Evolutionary conservation across 2,329 filamentous ascomycete species (phyloP).

Genomic region (Lomentospora prolificans): DNA sequence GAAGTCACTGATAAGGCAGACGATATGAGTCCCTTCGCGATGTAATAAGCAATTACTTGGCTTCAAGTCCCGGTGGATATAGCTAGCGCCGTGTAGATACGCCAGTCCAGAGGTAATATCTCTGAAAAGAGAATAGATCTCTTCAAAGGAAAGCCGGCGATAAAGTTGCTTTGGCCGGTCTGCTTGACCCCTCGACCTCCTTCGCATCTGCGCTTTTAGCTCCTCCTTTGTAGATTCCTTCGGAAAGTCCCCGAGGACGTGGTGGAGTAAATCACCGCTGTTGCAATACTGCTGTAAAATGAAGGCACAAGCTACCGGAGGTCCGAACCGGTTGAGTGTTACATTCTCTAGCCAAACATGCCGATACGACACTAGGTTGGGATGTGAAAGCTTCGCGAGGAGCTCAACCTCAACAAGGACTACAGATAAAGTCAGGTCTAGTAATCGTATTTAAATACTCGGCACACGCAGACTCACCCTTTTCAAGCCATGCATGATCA

Average conservation of each 20-base stretch:
- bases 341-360: constrained; percentile 96
- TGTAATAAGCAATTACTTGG: constrained; percentile 92
- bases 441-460: neutral
- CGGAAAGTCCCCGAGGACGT: constrained; percentile 62
- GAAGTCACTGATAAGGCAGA: constrained; percentile 92
- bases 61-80: constrained; percentile 93
- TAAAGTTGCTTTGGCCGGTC: constrained; percentile 50
- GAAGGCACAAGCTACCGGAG: constrained; percentile 87
- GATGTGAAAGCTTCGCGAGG: constrained; percentile 82
- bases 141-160: constrained; percentile 59
- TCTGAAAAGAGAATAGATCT: constrained; percentile 94
- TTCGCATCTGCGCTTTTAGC: constrained; percentile 76
- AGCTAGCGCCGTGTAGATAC: constrained; percentile 82
- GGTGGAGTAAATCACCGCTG: constrained; percentile 77
- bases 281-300: constrained; percentile 98
- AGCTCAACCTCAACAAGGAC: constrained; percentile 87
- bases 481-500: constrained; percentile 90
- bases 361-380: constrained; percentile 91
- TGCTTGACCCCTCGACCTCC: constrained; percentile 67
- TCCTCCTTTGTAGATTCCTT: constrained; percentile 66
- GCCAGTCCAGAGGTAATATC: constrained; percentile 89
- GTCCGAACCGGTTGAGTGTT: constrained; percentile 74
- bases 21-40: constrained; percentile 57
- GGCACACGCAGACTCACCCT: constrained; percentile 31
- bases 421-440: constrained; percentile 5